Conservation (phyloP, 2,329 filamentous ascomycete species). For the Ophiostoma sp. region DNA sequence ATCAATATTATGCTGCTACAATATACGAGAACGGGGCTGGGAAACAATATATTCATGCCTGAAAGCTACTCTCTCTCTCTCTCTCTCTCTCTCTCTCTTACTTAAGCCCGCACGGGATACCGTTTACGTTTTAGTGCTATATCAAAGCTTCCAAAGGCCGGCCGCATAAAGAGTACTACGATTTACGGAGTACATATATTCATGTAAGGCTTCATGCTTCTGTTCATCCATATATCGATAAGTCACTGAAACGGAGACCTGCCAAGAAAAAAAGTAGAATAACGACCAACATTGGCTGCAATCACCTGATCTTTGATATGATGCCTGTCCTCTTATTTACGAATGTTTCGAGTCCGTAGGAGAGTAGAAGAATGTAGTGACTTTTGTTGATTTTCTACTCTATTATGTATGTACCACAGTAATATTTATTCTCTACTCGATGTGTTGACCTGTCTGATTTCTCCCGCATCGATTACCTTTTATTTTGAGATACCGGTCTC, state of each 20-base stretch:
- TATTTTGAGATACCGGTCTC: not conserved
- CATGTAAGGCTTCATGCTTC: not conserved
- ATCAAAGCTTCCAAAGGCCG: not conserved
- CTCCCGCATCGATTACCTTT: not conserved
- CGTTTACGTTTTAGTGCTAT: not conserved
- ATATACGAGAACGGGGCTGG: not conserved
- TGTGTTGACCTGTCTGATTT: not conserved
- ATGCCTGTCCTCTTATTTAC: not conserved
- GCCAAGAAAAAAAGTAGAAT: not conserved
- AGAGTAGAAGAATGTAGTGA: not conserved
- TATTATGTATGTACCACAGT: too few relatives aligned
- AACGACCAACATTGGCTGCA: not conserved
- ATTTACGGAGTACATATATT: not conserved
- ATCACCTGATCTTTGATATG: not conserved
- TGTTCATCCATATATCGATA: not conserved
- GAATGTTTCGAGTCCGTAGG: not conserved
- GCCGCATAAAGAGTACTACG: not conserved
- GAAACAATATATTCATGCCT: not conserved
- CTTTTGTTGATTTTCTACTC: too few relatives aligned
- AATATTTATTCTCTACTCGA: too few relatives aligned
- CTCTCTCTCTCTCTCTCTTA: not conserved
- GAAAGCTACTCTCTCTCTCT: too few relatives aligned
- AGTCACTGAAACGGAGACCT: conserved; percentile 1
- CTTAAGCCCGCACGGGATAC: not conserved
- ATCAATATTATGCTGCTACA: not conserved